Percentiles rank a stretch among this genome's conserved stretches.
Evolutionary conservation across 2,329 filamentous ascomycete genomes (phyloP).

Genomic region (Stagonosporopsis tanaceti): DNA sequence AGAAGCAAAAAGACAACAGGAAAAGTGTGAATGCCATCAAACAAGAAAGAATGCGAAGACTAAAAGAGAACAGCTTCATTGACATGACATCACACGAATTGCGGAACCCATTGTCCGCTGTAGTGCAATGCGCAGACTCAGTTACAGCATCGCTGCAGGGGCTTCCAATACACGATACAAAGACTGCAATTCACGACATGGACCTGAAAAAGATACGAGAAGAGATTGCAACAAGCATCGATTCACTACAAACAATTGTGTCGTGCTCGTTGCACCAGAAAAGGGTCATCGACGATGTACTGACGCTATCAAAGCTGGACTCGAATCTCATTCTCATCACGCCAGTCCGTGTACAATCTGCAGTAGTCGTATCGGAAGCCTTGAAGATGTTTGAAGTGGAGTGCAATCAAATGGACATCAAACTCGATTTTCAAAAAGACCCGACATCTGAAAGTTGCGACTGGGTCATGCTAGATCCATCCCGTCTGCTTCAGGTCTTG

Average conservation of each 20-base stretch:
- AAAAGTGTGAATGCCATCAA: conserved; percentile 31
- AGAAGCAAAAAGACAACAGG: conserved; percentile 49
- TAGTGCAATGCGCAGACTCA: conserved; percentile 54
- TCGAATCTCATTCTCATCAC: conserved; percentile 40
- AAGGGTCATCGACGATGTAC: conserved; percentile 52
- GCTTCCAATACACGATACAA: conserved; percentile 2
- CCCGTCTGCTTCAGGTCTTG: conserved; percentile 36
- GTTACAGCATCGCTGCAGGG: conserved; percentile 37
- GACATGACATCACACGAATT: conserved; percentile 51
- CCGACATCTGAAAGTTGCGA: conserved; percentile 50
- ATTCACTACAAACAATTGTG: conserved; percentile 44
- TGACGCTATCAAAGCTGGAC: conserved; percentile 46
- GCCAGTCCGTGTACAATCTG: conserved; percentile 32
- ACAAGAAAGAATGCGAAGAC: neutral
- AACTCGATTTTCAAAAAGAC: conserved; percentile 49
- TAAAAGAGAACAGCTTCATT: conserved; percentile 34
- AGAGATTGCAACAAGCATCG: conserved; percentile 37
- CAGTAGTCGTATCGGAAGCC: conserved; percentile 33
- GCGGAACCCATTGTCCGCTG: conserved; percentile 45
- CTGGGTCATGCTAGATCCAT: conserved; percentile 42
- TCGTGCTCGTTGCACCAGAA: conserved; percentile 53
- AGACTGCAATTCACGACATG: conserved; percentile 10
- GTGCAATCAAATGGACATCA: conserved; percentile 46
- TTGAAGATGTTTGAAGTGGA: conserved; percentile 43
- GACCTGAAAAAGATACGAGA: conserved; percentile 21